Evolutionary conservation across 176 grass and related monocot species (phyloP), one percentile per base, ranked within the genome.

Genomic region (Tillandsia fasciculata): DNA sequence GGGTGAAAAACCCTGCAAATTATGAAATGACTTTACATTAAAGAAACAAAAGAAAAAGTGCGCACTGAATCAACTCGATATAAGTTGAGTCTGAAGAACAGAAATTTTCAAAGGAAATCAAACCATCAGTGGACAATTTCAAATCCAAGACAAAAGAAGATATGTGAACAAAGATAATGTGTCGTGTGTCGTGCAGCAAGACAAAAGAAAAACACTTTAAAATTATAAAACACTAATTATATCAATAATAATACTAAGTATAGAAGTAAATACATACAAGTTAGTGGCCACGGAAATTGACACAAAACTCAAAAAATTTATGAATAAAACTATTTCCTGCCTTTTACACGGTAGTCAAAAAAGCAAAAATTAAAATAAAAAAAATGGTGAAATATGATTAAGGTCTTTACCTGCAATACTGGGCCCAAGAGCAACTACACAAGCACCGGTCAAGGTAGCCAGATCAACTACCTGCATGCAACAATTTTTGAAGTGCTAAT

Each of bases 361-460:
- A 61, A 61, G 17, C 13, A 61, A 18, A 8, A 18, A 61, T 22
- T 61, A 61, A 20, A 61, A 22, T 61, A n/a, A 9, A 6, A n/a
- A 61, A 8, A 18, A 18, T 23, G 56, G 56, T 23, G 14, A 61
- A 61, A 61, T 4, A 10, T 23, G 0, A 61, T 61, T 61, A 67
- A n/a, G 51, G 47, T 54, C 58, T 69, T 20, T 81, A 97, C 94
- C 94, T 12, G 89, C 94, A 52, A 97, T 85, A 61, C 68, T 93
- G 77, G 89, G 86, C 12, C 94, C 94, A 77, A 97, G 89, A 15
- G 94, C 94, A 65, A 97, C 17, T 10, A 90, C 12, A 1, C 94
- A 97, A 26, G 89, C 89, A 68, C 94, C 89, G 58, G 94, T 97
- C 17, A 97, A 69, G 42, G 94, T 97, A 63, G 94, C 94, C 69